Evolutionary conservation across 768 basidiomycete genomes (phyloP).

Genomic region (Boletus pseudo-olivaceus): DNA sequence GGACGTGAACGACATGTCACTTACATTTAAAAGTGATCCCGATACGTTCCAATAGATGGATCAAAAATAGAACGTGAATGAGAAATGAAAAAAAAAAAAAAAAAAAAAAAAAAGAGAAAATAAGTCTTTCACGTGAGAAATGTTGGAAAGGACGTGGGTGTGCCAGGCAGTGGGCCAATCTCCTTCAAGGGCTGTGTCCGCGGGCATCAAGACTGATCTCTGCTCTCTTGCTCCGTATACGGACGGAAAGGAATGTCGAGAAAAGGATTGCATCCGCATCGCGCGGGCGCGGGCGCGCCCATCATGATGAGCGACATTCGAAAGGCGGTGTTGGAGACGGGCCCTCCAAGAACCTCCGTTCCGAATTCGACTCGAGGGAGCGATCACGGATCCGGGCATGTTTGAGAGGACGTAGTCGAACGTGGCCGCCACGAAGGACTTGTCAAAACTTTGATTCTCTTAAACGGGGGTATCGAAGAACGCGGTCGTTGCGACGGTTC

Average conservation of each 20-base stretch:
- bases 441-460: not conserved
- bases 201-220: not conserved
- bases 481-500: not conserved
- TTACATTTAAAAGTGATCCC: not conserved
- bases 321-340: not conserved
- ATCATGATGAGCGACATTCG: not conserved
- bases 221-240: too few species aligned
- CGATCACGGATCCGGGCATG: not conserved
- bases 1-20: not conserved
- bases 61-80: not conserved
- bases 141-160: not conserved
- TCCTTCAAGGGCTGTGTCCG: slow-evolving; percentile 7
- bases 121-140: not conserved
- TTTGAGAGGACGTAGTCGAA: not conserved
- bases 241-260: not conserved
- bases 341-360: not conserved
- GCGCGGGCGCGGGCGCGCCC: not conserved
- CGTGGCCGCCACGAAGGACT: slow-evolving; percentile 5
- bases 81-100: not conserved
- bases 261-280: not conserved
- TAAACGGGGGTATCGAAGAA: not conserved
- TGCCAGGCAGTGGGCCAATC: slow-evolving; percentile 4
- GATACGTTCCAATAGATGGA: not conserved
- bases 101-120: too few species aligned
- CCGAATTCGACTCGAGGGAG: not conserved